Evolutionary conservation across 345 rosid species (phyloP), one percentile per base, ranked within the genome.

Genomic region (Leavenworthia alabamica): DNA sequence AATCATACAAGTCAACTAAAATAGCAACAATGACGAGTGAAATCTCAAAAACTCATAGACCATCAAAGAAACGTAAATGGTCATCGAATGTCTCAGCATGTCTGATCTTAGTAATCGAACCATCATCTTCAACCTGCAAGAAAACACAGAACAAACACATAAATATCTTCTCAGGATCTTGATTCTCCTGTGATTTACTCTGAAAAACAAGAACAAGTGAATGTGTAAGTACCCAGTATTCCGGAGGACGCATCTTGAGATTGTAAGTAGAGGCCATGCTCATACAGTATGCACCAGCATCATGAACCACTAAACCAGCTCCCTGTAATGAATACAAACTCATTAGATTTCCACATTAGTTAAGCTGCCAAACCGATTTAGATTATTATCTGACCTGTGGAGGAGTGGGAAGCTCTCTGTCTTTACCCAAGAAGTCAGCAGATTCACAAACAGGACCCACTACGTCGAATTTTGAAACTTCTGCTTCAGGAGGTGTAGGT

Each of bases 361-460:
- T 17, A 14, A 40, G 14, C 45, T 17, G 31, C 7, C n/a, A 33
- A 37, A 23, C 61, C n/a, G 15, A 44, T 8, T 16, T 24, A 37
- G 20, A 45, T 17, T 23, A 4, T 46, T 60, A 6, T 22, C 52
- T 54, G 45, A 86, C 99, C 95, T 83, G 63, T 14, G 75, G 33
- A 24, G 97, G 99, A 52, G 99, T 80, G 14, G 96, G 83, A 27
- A 94, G 99, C 73, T 90, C 89, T 79, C 99, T 83, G 5, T 86
- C 83, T 69, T 93, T 93, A 8, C 99, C 99, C 72, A 93, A 60
- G 88, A 94, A 94, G 76, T 94, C 99, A 35, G 99, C 99, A 56
- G 99, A 94, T 62, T 94, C 99, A 9, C 99, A 94, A 51, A 94
- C 99, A 37, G 99, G 99, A 36, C 99, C 99, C n/a, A 94, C 99